Evolutionary conservation across 192 early-diverging fungal species (phyloP), one percentile per base, ranked within the genome.

Genomic region (Helicostylum pulchrum): DNA sequence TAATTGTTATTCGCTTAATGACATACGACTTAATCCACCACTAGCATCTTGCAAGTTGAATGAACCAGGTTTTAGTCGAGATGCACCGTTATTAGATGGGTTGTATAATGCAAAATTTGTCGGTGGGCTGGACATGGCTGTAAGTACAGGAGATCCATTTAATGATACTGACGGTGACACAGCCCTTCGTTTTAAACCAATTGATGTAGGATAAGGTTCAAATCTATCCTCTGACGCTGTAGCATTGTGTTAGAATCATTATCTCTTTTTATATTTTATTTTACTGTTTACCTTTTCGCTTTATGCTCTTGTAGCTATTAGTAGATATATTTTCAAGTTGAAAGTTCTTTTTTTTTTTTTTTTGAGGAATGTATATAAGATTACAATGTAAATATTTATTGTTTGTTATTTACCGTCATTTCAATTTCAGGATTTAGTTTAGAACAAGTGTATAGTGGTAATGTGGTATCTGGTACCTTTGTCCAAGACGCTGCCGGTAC

Each of bases 351-450:
- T 43, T 44, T 61, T 70, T 42, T 21, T 43, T 44, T 61, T 48
- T 54, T 32, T 46, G 42, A 47, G 5, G 43, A 43, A 53, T 30
- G 8, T 23, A 8, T 17, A n/a, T 20, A 26, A 12, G 5, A 53
- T 7, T 36, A 48, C 31, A 14, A 34, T 15, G 17, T 20, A 43
- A 48, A 9, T 4, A 6, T 20, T 20, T 21, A 34, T 53, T 32
- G 2, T 17, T 34, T n/a, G 39, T 61, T 46, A 10, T 48, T 65
- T 61, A 71, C 69, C 31, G 69, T 65, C 69, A 71, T 71, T 43
- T 71, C 69, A 9, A 65, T 59, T 71, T 71, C 69, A 30, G 69
- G 69, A n/a, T 71, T 71, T 5, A 71, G 51, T 53, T 56, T 71
- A 12, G 69, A 71, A n/a, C 69, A 71, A 36, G 2, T 51, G 42